Evolutionary conservation across 2,329 filamentous ascomycete species (phyloP).

Genomic region (Mycosphaerella sp.): DNA sequence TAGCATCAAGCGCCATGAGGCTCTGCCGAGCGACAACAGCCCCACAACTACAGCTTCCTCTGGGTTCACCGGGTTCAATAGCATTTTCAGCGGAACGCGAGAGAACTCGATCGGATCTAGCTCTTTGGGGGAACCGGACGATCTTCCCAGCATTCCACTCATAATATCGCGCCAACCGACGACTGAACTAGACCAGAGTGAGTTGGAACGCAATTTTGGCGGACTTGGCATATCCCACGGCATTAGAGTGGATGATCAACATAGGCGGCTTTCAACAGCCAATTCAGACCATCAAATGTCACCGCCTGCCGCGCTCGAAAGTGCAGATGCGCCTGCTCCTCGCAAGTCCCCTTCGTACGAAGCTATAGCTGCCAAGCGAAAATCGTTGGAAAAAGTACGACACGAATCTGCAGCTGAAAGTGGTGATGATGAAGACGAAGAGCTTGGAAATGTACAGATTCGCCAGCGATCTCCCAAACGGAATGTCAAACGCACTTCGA

Average conservation of each 20-base stretch:
- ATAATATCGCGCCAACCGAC: constrained; percentile 59
- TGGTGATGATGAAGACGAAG: constrained; percentile 73
- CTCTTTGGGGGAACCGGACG: constrained; percentile 80
- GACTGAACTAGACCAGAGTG: constrained; percentile 62
- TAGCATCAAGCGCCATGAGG: constrained; percentile 56
- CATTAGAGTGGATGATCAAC: constrained; percentile 17
- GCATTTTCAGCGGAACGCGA: constrained; percentile 37
- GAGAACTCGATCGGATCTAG: constrained; percentile 86
- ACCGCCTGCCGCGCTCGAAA: constrained; percentile 48
- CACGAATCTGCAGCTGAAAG: constrained; percentile 68
- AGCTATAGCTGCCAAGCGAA: constrained; percentile 65
- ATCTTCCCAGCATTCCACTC: constrained; percentile 70
- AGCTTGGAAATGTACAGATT: constrained; percentile 59
- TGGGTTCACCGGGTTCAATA: constrained; percentile 61
- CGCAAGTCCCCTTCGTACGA: constrained; percentile 65
- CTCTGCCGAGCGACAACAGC: constrained; percentile 64
- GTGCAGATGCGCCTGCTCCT: constrained; percentile 30
- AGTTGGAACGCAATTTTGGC: constrained; percentile 45
- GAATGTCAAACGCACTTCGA: constrained; percentile 54
- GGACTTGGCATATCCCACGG: constrained; percentile 61
- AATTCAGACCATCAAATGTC: constrained; percentile 59
- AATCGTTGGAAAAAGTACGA: constrained; percentile 65
- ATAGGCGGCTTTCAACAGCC: constrained; percentile 28
- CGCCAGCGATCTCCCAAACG: constrained; percentile 54
- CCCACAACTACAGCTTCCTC: constrained; percentile 73